Conservation (phyloP, 768 basidiomycete genomes). For the Termitomyces sp. region DNA sequence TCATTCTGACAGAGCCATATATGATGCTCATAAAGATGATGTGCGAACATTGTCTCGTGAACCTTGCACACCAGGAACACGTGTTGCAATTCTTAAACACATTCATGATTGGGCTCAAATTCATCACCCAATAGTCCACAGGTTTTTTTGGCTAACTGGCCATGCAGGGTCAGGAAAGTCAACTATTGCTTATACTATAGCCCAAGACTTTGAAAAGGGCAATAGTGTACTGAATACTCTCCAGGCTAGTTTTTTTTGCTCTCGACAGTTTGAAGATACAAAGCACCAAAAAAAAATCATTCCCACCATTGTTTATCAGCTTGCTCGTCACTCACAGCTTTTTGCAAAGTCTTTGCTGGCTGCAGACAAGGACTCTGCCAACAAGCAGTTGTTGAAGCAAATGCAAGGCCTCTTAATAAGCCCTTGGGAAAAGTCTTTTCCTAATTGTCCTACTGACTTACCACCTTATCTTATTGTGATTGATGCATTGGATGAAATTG, state of each 20-base stretch:
- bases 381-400: constrained; percentile 8
- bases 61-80: constrained; percentile 26
- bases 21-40: background rate
- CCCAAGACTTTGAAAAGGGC: constrained; percentile 20
- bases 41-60: background rate
- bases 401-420: constrained; percentile 14
- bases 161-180: background rate
- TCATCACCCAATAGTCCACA: constrained; percentile 16
- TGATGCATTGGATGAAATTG: constrained; percentile 14
- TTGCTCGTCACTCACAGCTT: background rate
- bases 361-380: background rate
- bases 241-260: constrained; percentile 29
- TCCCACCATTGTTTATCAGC: constrained; percentile 17
- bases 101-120: constrained; percentile 5
- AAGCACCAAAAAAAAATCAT: constrained; percentile 17
- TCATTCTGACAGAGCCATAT: background rate
- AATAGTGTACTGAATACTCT: constrained; percentile 17
- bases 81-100: constrained; percentile 23
- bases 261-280: constrained; percentile 13
- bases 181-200: background rate
- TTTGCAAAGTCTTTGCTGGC: background rate
- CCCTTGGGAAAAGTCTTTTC: constrained; percentile 1
- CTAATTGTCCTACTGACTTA: background rate
- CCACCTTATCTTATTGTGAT: constrained; percentile 12
- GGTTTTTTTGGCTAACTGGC: constrained; percentile 7